These are phyloP conservation scores for Salix caprea DNA, from an alignment of 345 rosid genomes.

Conservation along the genomic window DNA sequence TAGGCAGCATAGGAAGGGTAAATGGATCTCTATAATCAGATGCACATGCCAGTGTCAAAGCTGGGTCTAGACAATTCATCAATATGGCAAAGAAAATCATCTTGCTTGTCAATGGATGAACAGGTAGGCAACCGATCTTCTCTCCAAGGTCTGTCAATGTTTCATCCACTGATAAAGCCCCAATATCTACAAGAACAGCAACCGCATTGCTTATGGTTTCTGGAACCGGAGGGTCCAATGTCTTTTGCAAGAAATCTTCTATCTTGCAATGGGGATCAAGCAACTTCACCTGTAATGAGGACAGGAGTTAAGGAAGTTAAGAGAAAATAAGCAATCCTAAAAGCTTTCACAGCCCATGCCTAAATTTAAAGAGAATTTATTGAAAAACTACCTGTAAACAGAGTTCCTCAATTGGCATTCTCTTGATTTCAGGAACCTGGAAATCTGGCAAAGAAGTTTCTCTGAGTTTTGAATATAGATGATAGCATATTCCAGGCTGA, in stretches of 20 bases:
- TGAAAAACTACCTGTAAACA: conserved; percentile 68
- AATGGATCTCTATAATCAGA: conserved; percentile 85
- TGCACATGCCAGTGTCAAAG: conserved; percentile 93
- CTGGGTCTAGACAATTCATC: conserved; percentile 93
- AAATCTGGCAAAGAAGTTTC: conserved; percentile 80
- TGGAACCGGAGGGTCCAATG: conserved; percentile 83
- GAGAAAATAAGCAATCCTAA: neutral
- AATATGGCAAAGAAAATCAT: conserved; percentile 89
- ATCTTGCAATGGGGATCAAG: conserved; percentile 67
- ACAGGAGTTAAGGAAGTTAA: neutral
- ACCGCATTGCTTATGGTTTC: conserved; percentile 70
- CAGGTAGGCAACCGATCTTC: conserved; percentile 77
- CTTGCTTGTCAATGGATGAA: conserved; percentile 86
- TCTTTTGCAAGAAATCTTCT: conserved; percentile 62
- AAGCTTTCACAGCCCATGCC: neutral
- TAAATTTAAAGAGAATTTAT: neutral
- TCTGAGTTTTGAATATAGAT: conserved; percentile 71
- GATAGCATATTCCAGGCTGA: conserved; percentile 91
- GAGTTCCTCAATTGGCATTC: conserved; percentile 91
- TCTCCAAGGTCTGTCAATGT: conserved; percentile 83
- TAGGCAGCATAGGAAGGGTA: conserved; percentile 67
- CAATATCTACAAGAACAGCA: conserved; percentile 69
- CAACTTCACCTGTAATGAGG: conserved; percentile 61
- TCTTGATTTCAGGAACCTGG: conserved; percentile 85
- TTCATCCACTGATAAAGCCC: conserved; percentile 78